Evolutionary conservation across 2,329 filamentous ascomycete genomes (phyloP).

Genomic region (Verticillium dahliae): DNA sequence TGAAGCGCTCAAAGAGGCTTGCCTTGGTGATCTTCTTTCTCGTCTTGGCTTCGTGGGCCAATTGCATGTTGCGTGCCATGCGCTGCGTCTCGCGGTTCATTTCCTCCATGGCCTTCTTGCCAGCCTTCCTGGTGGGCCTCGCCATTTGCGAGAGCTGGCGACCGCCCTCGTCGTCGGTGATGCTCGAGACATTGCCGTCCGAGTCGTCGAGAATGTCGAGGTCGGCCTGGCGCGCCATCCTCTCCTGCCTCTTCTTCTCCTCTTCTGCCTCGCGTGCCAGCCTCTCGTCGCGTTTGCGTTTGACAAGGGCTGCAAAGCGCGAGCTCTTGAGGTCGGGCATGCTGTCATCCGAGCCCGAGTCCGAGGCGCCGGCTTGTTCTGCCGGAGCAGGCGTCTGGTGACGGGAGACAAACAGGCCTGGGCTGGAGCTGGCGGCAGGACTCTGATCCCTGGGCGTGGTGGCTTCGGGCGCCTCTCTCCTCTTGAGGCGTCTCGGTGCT

Average conservation of each 20-base stretch:
- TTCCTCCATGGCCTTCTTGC: slow-evolving; percentile 90
- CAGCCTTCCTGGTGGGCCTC: slow-evolving; percentile 74
- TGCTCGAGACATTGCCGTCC: slow-evolving; percentile 48
- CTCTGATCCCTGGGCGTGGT: slow-evolving; percentile 24
- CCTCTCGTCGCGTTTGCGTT: slow-evolving; percentile 66
- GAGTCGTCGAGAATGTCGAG: slow-evolving; percentile 28
- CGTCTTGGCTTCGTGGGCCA: slow-evolving; percentile 82
- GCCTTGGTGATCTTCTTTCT: slow-evolving; percentile 86
- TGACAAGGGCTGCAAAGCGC: slow-evolving; percentile 66
- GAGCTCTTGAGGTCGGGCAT: slow-evolving; percentile 42
- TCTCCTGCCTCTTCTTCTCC: slow-evolving; percentile 40
- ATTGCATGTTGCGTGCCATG: slow-evolving; percentile 81
- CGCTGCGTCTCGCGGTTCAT: slow-evolving; percentile 94
- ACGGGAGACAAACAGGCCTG: slow-evolving; percentile 50
- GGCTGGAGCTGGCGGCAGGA: slow-evolving; percentile 19
- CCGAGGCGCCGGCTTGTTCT: slow-evolving; percentile 14
- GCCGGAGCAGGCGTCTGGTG: slow-evolving; percentile 23
- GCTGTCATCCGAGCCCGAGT: slow-evolving; percentile 38
- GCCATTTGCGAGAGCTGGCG: slow-evolving; percentile 61
- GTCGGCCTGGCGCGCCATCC: slow-evolving; percentile 27
- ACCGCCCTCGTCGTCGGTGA: slow-evolving; percentile 57
- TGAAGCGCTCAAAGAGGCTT: slow-evolving; percentile 78
- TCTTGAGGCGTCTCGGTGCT: slow-evolving; percentile 32
- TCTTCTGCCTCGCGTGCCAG: slow-evolving; percentile 58
- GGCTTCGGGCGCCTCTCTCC: slow-evolving; percentile 26